Percentiles rank a stretch among this genome's conserved stretches.
phyloP scores from a whole-genome alignment of 495 filamentous ascomycete genomes.

The Penicillium flavigenum region DNA sequence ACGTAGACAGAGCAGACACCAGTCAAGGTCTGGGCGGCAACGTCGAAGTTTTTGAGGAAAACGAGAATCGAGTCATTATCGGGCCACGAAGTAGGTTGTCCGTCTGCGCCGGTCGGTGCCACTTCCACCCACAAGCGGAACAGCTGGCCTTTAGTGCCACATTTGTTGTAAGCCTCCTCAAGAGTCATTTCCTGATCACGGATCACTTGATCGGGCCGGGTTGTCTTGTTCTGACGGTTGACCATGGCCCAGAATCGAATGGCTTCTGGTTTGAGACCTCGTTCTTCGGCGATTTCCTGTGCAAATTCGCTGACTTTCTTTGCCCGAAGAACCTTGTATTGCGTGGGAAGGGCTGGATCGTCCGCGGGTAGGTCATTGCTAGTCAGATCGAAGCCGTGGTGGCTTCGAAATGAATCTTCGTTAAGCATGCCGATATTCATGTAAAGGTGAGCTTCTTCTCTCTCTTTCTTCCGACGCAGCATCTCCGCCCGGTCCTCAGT shows the following conservation, averaged over 20 bases:
- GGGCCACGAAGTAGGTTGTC: conserved; percentile 63
- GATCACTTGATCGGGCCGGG: conserved; percentile 83
- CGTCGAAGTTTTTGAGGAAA: conserved; percentile 91
- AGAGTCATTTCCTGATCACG: conserved; percentile 73
- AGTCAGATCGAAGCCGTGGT: conserved; percentile 84
- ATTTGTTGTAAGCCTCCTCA: conserved; percentile 72
- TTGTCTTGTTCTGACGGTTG: conserved; percentile 96
- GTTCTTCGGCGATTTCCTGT: conserved; percentile 64
- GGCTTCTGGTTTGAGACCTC: conserved; percentile 54
- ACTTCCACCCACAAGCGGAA: conserved; percentile 87
- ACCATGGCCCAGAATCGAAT: conserved; percentile 96
- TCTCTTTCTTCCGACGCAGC: conserved; percentile 76
- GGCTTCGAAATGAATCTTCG: conserved; percentile 71
- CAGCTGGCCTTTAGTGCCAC: conserved; percentile 65
- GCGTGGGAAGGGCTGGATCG: conserved; percentile 54
- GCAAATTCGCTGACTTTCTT: conserved; percentile 75
- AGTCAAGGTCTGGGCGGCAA: conserved; percentile 65
- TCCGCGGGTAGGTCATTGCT: conserved; percentile 67
- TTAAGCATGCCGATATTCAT: conserved; percentile 77
- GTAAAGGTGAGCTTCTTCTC: conserved; percentile 91
- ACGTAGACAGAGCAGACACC: conserved; percentile 84
- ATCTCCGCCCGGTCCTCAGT: conserved; percentile 76
- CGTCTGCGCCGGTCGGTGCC: conserved; percentile 63
- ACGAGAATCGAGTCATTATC: conserved; percentile 69
- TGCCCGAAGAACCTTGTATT: conserved; percentile 68